phyloP scores from a whole-genome alignment of 148 eudicot species.

The Fagopyrum homotropicum region DNA sequence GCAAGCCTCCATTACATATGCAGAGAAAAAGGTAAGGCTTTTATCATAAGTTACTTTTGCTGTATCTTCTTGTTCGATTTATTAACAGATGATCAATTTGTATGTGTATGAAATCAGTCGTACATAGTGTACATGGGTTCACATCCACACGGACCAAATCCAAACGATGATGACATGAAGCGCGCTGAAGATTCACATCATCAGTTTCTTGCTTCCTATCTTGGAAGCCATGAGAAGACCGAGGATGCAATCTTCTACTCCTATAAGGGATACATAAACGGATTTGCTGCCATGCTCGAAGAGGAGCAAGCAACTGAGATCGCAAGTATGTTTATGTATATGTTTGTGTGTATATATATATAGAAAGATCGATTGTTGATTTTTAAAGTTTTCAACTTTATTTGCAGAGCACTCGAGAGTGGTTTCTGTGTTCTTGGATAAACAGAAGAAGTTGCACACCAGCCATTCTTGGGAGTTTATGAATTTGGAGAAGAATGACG shows the following conservation, averaged over 20 bases:
- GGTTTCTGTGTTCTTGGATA: slow-evolving; percentile 47
- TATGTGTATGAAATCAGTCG: too few species aligned
- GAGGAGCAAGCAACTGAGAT: slow-evolving; percentile 50
- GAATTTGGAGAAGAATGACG: slow-evolving; percentile 22
- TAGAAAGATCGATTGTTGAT: background rate
- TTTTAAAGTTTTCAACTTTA: background rate
- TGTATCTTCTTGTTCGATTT: too few species aligned
- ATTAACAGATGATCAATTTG: too few species aligned
- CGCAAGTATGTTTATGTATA: slow-evolving; percentile 27
- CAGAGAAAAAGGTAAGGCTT: too few species aligned
- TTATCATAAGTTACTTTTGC: too few species aligned
- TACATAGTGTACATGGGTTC: too few species aligned
- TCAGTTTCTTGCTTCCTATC: too few species aligned
- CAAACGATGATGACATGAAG: too few species aligned
- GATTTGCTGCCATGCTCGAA: slow-evolving; percentile 59
- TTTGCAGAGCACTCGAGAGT: slow-evolving; percentile 49
- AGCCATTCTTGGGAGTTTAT: slow-evolving; percentile 68
- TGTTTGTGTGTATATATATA: background rate
- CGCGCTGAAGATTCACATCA: too few species aligned
- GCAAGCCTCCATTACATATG: too few species aligned
- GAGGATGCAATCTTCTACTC: slow-evolving; percentile 52
- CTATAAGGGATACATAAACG: slow-evolving; percentile 47
- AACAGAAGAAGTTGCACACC: slow-evolving; percentile 47
- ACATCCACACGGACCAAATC: too few species aligned
- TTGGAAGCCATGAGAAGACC: slow-evolving; percentile 17